phyloP scores from a whole-genome alignment of 2,329 filamentous ascomycete genomes.

The Hypoxylon sp. region DNA sequence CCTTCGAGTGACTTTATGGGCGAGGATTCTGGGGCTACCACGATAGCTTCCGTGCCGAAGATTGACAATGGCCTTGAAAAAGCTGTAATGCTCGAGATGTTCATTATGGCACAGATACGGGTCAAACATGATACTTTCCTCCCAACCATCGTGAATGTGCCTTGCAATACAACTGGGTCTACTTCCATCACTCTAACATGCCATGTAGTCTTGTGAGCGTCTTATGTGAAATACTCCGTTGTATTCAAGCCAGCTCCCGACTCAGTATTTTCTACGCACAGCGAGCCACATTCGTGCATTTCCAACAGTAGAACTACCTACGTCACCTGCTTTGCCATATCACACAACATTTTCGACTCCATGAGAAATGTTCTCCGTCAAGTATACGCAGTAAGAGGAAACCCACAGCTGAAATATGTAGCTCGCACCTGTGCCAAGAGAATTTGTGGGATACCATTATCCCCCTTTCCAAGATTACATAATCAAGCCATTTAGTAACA shows the following conservation, averaged over 20 bases:
- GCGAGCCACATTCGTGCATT: background rate
- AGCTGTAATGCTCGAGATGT: slow-evolving; percentile 70
- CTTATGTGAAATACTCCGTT: background rate
- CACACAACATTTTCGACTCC: background rate
- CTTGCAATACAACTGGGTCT: slow-evolving; percentile 6
- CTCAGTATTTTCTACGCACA: background rate
- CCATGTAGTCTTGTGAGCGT: background rate
- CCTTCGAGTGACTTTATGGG: slow-evolving; percentile 59
- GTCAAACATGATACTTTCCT: slow-evolving; percentile 64
- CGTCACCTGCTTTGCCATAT: background rate
- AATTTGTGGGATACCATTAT: background rate
- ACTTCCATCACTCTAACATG: background rate
- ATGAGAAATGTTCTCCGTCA: too few species aligned
- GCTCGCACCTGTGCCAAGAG: background rate
- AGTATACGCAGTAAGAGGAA: too few species aligned
- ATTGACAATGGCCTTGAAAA: slow-evolving; percentile 72
- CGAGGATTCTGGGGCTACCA: slow-evolving; percentile 70
- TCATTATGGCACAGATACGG: slow-evolving; percentile 77
- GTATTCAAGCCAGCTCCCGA: background rate
- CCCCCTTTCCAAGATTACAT: background rate
- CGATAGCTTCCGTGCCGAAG: slow-evolving; percentile 73
- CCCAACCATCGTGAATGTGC: background rate
- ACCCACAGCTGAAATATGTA: background rate
- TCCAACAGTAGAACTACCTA: background rate
- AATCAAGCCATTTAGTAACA: background rate